Base-by-base conservation (phyloP, 2,329 filamentous ascomycete species). In the Trichoderma oligosporum region DNA sequence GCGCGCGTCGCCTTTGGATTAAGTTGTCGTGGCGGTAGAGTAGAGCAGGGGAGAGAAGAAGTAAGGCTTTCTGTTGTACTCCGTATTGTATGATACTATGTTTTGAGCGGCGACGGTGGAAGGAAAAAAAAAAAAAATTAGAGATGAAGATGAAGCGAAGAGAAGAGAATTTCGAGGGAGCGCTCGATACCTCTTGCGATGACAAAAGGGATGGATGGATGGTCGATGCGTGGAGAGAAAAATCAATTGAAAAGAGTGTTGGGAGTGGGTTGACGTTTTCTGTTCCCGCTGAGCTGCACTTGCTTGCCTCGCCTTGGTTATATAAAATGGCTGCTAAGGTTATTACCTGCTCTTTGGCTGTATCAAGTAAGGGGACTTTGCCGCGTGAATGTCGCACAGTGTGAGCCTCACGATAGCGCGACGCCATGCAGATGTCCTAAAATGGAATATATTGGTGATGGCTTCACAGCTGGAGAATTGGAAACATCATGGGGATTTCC, bases 301-400 rank as follows among this genome's bases (percentile, higher is more conserved):
- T 33, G 42, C 25, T 48, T 20, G 46, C 33, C 38, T 38, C 31
- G 46, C 33, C 16, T 22, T 51, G 22, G 22, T 18, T n/a, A n/a
- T n/a, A n/a, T n/a, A n/a, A n/a, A n/a, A 16, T 41, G 18, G 18
- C 12, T 25, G 11, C 11, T 22, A 38, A 20, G 36, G 51, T 29
- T 25, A 38, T 54, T 45, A 42, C 39, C 36, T 14, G 29, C 11
- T 42, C 29, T 33, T n/a, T 39, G 41, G 52, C 35, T 29, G 6
- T 27, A 31, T 29, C 22, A 29, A 47, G 47, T 38, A 53, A 48
- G 42, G 24, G 47, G 56, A 42, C 29, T 16, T 49, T 36, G 39
- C 35, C 22, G 16, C 18, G 33, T 18, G 16, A 49, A 41, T 22
- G 56, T 47, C n/a, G 41, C 56, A 58, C 56, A 58, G 48, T 58